phyloP scores from a whole-genome alignment of 1,284 basidiomycete species.

The Ustilago lituana region DNA sequence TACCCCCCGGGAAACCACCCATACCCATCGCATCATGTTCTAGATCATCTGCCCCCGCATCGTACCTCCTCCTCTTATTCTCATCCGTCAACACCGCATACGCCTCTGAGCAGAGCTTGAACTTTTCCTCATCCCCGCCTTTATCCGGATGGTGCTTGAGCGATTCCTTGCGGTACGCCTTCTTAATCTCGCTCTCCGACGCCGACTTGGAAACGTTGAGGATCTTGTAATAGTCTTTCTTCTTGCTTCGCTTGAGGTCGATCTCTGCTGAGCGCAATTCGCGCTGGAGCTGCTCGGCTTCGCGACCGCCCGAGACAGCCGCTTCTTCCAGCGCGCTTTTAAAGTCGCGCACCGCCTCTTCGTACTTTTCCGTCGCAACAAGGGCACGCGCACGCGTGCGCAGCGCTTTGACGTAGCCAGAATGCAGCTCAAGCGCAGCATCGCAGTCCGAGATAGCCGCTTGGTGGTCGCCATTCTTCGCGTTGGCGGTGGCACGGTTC shows the following conservation, averaged over 20 bases:
- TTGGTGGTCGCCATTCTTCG: conserved; percentile 75
- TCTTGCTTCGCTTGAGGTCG: conserved; percentile 63
- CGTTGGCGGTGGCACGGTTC: conserved; percentile 82
- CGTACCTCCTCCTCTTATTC: conserved; percentile 62
- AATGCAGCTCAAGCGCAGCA: conserved; percentile 74
- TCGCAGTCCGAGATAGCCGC: conserved; percentile 79
- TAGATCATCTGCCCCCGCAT: conserved; percentile 63
- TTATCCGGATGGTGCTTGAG: conserved; percentile 67
- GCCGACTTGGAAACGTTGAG: conserved; percentile 80
- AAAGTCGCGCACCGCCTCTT: conserved; percentile 79
- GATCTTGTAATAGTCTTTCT: conserved; percentile 77
- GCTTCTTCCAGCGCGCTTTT: conserved; percentile 77
- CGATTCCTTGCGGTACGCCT: conserved; percentile 66
- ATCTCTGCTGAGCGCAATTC: conserved; percentile 70
- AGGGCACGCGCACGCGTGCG: conserved; percentile 83
- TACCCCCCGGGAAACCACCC: conserved; percentile 21
- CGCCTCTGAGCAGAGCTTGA: conserved; percentile 65
- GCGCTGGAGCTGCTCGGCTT: conserved; percentile 73
- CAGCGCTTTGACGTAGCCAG: conserved; percentile 82
- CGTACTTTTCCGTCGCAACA: conserved; percentile 79
- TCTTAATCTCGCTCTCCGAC: conserved; percentile 82
- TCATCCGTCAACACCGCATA: conserved; percentile 62
- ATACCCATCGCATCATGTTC: conserved; percentile 54
- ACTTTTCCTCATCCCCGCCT: conserved; percentile 66
- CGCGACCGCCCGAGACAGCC: conserved; percentile 62